Percentiles rank a stretch among this genome's conserved stretches.
These are phyloP conservation scores for Trichophyton rubrum DNA, from an alignment of 2,329 filamentous ascomycete genomes.

Conservation along the genomic window DNA sequence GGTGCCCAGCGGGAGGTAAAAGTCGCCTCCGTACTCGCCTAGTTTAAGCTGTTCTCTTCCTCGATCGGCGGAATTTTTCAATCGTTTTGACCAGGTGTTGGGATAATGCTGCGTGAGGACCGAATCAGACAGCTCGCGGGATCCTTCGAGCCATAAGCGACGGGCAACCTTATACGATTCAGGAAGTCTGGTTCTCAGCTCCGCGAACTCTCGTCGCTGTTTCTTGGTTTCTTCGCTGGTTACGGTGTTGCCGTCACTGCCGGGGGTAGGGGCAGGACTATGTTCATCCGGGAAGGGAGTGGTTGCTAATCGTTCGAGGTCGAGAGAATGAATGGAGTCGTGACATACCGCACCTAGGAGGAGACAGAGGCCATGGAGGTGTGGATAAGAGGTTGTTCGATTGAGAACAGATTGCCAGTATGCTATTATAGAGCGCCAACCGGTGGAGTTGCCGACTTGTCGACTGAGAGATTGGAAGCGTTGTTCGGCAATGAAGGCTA, in stretches of 20 bases:
- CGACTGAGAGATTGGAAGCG: conserved; percentile 26
- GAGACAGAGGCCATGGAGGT: conserved; percentile 33
- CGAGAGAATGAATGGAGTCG: conserved; percentile 33
- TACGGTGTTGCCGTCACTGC: conserved; percentile 31
- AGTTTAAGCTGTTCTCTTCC: conserved; percentile 24
- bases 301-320: conserved; percentile 33
- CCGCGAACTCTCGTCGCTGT: conserved; percentile 27
- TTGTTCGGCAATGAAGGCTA: conserved; percentile 35
- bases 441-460: conserved; percentile 28
- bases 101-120: conserved; percentile 32
- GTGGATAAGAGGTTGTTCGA: conserved; percentile 27
- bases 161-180: conserved; percentile 32
- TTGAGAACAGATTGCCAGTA: conserved; percentile 36
- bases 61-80: conserved; percentile 26
- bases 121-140: conserved; percentile 29
- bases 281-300: conserved; percentile 30
- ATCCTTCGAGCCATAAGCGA: conserved; percentile 34
- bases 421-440: conserved; percentile 37
- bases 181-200: conserved; percentile 29
- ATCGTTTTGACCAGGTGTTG: conserved; percentile 32
- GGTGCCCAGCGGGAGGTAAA: conserved; percentile 33
- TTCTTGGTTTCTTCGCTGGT: conserved; percentile 27
- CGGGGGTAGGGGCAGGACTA: conserved; percentile 28
- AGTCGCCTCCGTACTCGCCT: conserved; percentile 26
- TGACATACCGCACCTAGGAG: conserved; percentile 37